Conservation (phyloP, 345 rosid species). For the Zanthoxylum bungeanum region DNA sequence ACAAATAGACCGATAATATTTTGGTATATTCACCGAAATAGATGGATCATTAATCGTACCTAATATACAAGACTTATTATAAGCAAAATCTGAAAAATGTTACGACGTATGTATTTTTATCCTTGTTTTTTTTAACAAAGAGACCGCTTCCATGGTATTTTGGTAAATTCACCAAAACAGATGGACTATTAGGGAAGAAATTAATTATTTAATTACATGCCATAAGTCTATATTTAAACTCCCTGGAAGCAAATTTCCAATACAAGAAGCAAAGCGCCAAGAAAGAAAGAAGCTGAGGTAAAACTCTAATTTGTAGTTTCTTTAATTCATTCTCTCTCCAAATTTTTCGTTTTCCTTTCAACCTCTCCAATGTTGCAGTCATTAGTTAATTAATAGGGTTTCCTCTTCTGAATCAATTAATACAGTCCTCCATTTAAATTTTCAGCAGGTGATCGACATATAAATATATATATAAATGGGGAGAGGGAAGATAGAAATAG, state of each 20-base stretch:
- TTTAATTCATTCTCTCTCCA: not conserved
- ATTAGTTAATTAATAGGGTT: slow-evolving; percentile 16
- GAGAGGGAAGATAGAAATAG: slow-evolving; percentile 29
- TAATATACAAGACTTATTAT: too few species aligned
- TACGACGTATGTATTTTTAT: too few species aligned
- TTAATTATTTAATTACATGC: not conserved
- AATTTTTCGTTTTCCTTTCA: not conserved
- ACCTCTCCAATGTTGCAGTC: not conserved
- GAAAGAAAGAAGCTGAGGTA: slow-evolving; percentile 1
- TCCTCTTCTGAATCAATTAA: slow-evolving; percentile 21
- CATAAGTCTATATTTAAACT: not conserved
- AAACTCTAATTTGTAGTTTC: not conserved
- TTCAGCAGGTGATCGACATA: too few species aligned
- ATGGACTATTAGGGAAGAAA: not conserved
- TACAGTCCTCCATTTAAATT: not conserved
- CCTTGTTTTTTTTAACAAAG: too few species aligned
- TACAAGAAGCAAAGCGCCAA: slow-evolving; percentile 7
- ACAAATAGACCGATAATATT: too few species aligned
- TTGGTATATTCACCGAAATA: too few species aligned
- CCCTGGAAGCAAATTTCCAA: slow-evolving; percentile 4
- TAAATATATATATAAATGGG: slow-evolving; percentile 23
- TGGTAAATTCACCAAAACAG: not conserved
- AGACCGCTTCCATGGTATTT: too few species aligned
- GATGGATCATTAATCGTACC: too few species aligned
- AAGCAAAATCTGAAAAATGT: too few species aligned